Base-by-base conservation (phyloP, 129 eudicot species). In the Helichrysum umbraculigerum region DNA sequence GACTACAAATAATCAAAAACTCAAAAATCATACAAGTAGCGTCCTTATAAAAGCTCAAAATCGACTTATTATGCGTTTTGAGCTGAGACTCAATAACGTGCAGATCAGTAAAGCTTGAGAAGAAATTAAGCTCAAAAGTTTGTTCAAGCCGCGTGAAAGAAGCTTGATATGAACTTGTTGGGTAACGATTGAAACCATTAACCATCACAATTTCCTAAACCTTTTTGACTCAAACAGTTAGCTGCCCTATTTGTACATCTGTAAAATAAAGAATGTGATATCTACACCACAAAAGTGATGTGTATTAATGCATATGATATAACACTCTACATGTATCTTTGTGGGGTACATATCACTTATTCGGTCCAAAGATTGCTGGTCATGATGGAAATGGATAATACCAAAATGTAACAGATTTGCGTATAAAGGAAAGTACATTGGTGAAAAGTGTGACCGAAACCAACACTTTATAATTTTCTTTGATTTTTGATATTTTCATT, bases 401-500 rank as follows among this genome's bases (percentile, higher is more conserved):
- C 29, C 4, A 59, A 59, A 59, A 59, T 59, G 65, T 59, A 59
- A 59, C 29, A 63, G 7, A 64, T 16, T 8, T 30, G 1, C 4
- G 1, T 4, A 70, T 15, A 51, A 17, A 28, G n/a, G n/a, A 50
- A 16, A 41, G 10, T 17, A 71, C 10, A 1, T 51, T 51, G 51
- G 63, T 22, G 22, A 71, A 32, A 69, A 15, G 10, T 4, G 42
- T 37, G 19, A 17, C n/a, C 77, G 47, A 44, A 75, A 75, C 20
- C 71, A 75, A 75, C 60, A 75, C 15, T 47, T 39, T 68, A 51
- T 39, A 44, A 30, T 56, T 29, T 62, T 70, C 34, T 70, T 75
- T 63, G 66, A 65, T 30, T 57, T 80, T 73, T 54, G 57, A 72
- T 59, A 58, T 71, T 33, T 52, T n/a, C 70, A 28, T 63, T 30